Percentiles rank a stretch among this genome's conserved stretches.
Conservation (phyloP, 2,329 filamentous ascomycete species). For the Aspergillus niger region DNA sequence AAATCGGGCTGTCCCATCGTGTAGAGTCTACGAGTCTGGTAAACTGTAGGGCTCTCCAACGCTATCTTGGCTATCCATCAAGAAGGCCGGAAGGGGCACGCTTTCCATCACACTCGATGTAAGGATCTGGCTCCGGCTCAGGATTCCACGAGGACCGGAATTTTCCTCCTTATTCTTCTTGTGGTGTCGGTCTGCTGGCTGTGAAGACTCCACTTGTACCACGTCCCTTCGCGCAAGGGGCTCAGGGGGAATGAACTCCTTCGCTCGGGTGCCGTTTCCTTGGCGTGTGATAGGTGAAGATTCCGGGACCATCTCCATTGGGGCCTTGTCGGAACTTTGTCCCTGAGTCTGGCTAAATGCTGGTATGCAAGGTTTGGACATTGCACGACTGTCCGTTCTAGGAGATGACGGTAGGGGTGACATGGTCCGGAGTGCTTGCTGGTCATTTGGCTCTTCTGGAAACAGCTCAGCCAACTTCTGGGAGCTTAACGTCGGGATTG, state of each 20-base stretch:
- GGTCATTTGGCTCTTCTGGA: constrained; percentile 30
- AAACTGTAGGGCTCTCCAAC: constrained; percentile 40
- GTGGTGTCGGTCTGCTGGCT: constrained; percentile 33
- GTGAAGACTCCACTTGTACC: constrained; percentile 46
- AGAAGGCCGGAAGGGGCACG: constrained; percentile 42
- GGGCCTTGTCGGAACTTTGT: constrained; percentile 26
- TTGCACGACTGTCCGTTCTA: constrained; percentile 3
- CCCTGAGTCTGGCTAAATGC: constrained; percentile 12
- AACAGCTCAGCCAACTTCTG: constrained; percentile 44
- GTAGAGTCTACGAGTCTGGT: constrained; percentile 20
- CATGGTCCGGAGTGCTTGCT: constrained; percentile 12
- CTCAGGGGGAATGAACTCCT: constrained; percentile 19
- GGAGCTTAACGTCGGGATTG: constrained; percentile 38
- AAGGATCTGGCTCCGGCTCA: constrained; percentile 41
- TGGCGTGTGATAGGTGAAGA: constrained; percentile 38
- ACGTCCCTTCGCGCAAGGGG: constrained; percentile 29
- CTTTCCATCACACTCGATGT: constrained; percentile 49
- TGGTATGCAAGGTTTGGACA: constrained; percentile 9
- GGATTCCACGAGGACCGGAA: constrained; percentile 23
- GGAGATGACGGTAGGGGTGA: constrained; percentile 14
- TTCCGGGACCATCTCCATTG: constrained; percentile 41
- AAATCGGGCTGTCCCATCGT: neutral
- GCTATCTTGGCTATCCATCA: constrained; percentile 43
- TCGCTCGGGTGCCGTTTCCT: constrained; percentile 14
- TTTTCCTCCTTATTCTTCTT: constrained; percentile 15